Evolutionary conservation across 1,284 basidiomycete species (phyloP).

Genomic region (Apiotrichum akiyoshidainum): DNA sequence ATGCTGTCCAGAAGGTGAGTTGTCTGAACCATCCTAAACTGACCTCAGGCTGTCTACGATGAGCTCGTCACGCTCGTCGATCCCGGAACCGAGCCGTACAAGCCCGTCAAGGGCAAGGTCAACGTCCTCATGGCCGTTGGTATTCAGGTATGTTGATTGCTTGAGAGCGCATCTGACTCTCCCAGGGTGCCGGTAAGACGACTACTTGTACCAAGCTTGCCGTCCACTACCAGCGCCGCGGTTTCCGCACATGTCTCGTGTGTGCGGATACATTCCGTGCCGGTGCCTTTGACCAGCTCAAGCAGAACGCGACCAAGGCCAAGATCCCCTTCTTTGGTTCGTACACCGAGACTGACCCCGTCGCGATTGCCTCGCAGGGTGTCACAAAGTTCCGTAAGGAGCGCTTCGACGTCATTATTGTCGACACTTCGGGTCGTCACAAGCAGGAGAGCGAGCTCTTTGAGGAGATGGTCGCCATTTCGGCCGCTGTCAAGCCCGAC

Average conservation of each 20-base stretch:
- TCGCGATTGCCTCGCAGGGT: constrained; percentile 88
- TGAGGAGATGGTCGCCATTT: constrained; percentile 96
- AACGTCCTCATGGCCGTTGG: constrained; percentile 99
- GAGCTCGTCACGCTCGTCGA: constrained; percentile 94
- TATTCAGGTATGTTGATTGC: constrained; percentile 63
- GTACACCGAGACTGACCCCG: constrained; percentile 98
- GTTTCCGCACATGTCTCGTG: constrained; percentile 96
- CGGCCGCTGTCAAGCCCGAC: constrained; percentile 84
- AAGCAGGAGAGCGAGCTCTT: constrained; percentile 97
- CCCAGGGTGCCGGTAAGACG: constrained; percentile 90
- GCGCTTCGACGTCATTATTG: constrained; percentile 97
- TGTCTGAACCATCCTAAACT: constrained; percentile 1
- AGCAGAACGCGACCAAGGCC: constrained; percentile 93
- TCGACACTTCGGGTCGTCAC: constrained; percentile 96
- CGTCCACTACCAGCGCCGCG: constrained; percentile 94
- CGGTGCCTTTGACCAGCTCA: constrained; percentile 92
- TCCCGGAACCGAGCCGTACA: constrained; percentile 89
- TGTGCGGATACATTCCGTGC: constrained; percentile 99
- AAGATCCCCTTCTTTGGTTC: constrained; percentile 99
- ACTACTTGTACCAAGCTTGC: constrained; percentile 97
- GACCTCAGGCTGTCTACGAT: constrained; percentile 82
- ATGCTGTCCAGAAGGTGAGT: constrained; percentile 80
- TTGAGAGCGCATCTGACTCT: constrained; percentile 6
- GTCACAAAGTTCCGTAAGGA: constrained; percentile 97
- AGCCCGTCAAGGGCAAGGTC: constrained; percentile 89